Evolutionary conservation across 2,329 filamentous ascomycete species (phyloP).

Genomic region (Pseudocercospora eumusae): DNA sequence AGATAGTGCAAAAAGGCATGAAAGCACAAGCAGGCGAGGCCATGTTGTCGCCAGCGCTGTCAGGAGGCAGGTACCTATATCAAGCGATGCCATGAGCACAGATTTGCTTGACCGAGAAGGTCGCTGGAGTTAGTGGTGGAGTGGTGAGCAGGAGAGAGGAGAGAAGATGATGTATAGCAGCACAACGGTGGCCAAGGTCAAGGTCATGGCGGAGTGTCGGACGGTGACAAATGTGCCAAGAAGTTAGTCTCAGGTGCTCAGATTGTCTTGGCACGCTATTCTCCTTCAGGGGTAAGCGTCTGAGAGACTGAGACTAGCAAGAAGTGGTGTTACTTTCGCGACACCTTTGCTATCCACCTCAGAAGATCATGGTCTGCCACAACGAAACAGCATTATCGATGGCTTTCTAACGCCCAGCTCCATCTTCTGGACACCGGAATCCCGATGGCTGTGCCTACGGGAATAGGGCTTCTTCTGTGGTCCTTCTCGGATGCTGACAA

Average conservation of each 20-base stretch:
- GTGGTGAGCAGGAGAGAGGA: background rate
- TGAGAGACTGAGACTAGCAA: too few species aligned
- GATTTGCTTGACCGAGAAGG: background rate
- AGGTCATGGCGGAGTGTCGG: background rate
- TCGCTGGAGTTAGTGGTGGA: background rate
- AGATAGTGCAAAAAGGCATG: background rate
- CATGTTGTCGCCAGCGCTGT: background rate
- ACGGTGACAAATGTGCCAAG: slow-evolving; percentile 2
- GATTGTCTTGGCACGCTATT: too few species aligned
- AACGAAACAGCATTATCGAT: too few species aligned
- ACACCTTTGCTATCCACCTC: too few species aligned
- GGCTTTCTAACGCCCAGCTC: too few species aligned
- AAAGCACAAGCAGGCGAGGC: background rate
- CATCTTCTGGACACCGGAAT: background rate
- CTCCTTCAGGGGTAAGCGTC: too few species aligned
- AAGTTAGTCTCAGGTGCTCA: too few species aligned
- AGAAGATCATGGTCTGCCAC: too few species aligned
- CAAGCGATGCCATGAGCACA: background rate
- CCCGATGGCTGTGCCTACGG: background rate
- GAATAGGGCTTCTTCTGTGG: background rate
- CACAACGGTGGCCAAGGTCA: background rate
- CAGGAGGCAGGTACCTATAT: background rate
- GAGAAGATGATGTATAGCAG: too few species aligned
- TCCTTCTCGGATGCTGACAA: background rate
- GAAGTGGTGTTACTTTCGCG: background rate